phyloP scores from a whole-genome alignment of 768 basidiomycete genomes.

The Pholiota conissans region DNA sequence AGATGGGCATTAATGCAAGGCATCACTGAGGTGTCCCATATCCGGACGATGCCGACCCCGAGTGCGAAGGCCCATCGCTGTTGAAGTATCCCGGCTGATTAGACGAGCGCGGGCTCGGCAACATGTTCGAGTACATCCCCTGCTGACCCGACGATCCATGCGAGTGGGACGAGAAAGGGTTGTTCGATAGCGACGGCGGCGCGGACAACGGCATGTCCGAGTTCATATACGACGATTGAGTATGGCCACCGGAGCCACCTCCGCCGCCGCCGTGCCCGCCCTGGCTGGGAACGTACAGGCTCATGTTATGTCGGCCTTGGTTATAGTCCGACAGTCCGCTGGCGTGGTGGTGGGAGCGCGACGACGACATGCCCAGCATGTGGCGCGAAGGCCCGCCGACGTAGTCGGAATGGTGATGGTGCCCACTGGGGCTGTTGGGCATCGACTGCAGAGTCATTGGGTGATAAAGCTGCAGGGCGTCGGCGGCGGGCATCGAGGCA shows the following conservation, averaged over 20 bases:
- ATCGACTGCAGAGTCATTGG: conserved; percentile 75
- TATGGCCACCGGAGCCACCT: conserved; percentile 27
- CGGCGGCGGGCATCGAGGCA: conserved; percentile 64
- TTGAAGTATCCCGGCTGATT: conserved; percentile 32
- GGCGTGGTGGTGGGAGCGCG: conserved; percentile 34
- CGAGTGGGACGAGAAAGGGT: conserved; percentile 40
- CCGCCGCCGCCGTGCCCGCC: conserved; percentile 42
- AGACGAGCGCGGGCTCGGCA: conserved; percentile 37
- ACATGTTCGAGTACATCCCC: conserved; percentile 36
- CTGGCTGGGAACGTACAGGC: conserved; percentile 30
- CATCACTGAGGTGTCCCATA: conserved; percentile 44
- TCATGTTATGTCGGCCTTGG: conserved; percentile 30
- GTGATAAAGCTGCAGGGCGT: conserved; percentile 73
- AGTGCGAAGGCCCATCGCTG: conserved; percentile 36
- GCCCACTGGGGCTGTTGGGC: conserved; percentile 35
- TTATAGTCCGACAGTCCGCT: conserved; percentile 40
- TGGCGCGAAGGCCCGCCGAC: conserved; percentile 38
- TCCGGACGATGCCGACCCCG: conserved; percentile 43
- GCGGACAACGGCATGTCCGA: conserved; percentile 54
- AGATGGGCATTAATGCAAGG: background rate
- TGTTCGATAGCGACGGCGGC: conserved; percentile 46
- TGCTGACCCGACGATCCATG: conserved; percentile 29
- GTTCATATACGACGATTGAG: conserved; percentile 34
- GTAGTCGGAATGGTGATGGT: conserved; percentile 43
- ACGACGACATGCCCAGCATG: conserved; percentile 43